Conservation (phyloP, 192 early-diverging fungal genomes). For the Umbelopsis vinacea region DNA sequence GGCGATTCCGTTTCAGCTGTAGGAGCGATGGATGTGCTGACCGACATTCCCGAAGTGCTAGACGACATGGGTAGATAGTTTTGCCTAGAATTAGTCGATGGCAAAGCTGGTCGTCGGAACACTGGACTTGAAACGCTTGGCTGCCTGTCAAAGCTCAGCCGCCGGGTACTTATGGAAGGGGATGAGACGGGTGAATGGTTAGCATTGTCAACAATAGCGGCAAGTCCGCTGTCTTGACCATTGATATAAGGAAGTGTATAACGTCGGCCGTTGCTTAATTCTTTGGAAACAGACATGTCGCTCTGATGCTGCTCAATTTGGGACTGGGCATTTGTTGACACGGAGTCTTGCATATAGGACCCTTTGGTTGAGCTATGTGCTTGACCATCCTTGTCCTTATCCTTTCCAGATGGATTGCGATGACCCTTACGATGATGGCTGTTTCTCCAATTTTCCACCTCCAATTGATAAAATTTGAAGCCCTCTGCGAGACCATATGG, state of each 20-base stretch:
- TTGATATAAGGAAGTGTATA: constrained; percentile 26
- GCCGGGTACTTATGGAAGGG: not conserved
- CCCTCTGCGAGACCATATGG: constrained; percentile 57
- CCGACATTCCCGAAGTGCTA: not conserved
- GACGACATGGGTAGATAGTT: not conserved
- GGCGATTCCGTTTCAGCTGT: not conserved
- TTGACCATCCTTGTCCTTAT: constrained; percentile 15
- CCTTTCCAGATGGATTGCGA: not conserved
- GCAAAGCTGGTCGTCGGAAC: not conserved
- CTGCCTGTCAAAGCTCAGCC: constrained; percentile 11
- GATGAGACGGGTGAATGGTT: not conserved
- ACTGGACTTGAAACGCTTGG: not conserved
- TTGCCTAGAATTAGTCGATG: not conserved
- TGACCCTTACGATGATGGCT: constrained; percentile 15
- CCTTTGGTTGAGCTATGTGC: not conserved
- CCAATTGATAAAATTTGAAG: constrained; percentile 55
- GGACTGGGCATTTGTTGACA: not conserved
- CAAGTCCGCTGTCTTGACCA: constrained; percentile 20
- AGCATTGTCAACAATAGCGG: not conserved
- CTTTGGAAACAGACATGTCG: constrained; percentile 7
- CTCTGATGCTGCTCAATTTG: constrained; percentile 10
- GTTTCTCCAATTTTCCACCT: constrained; percentile 49
- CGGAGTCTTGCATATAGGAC: not conserved
- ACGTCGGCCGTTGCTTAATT: constrained; percentile 8
- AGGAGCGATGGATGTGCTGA: not conserved